Evolutionary conservation across 2,329 filamentous ascomycete genomes (phyloP), one percentile per base, ranked within the genome.

Genomic region (Dothistroma pini): DNA sequence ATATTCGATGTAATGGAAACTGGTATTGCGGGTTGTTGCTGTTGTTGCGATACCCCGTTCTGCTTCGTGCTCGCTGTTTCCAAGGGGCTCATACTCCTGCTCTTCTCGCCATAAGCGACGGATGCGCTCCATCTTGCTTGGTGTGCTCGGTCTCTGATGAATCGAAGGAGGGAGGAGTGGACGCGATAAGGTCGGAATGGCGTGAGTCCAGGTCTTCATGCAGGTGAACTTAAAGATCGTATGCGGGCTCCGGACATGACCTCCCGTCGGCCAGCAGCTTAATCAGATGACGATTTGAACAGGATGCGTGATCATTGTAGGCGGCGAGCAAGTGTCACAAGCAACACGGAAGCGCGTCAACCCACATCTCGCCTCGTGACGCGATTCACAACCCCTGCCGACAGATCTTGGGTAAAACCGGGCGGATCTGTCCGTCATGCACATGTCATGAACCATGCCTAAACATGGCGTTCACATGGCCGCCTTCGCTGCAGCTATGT

Each of bases 1-100:
- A 77, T 97, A 99, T 74, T 96, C 90, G 38, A 90, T 72, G 86
- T 89, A 92, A 64, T 91, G 96, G 78, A 96, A 96, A 38, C 50
- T 51, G 35, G 31, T 21, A 34, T 60, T 34, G 48, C 55, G 50
- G 49, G 52, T 59, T 34, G 14, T 38, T 25, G 35, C 21, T 51
- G n/a, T 19, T 54, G 49, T 56, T n/a, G 49, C 47, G 52, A 29
- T 44, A 35, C 64, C 50, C 54, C 58, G 54, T 25, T 68, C 65
- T 48, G 58, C 60, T 38, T 64, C 63, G 21, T 25, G 51, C 32
- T 67, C 65, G 50, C 63, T 63, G 58, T 67, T 63, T 19, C 63
- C 63, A 10, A 74, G 63, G 10, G 70, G 66, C 57, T 71, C 69
- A 60, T 75, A 75, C 16, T 66, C 56, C 25, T 73, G 72, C 61